Base-by-base conservation (phyloP, 257 asterid genomes). In the Lycium ferocissimum region DNA sequence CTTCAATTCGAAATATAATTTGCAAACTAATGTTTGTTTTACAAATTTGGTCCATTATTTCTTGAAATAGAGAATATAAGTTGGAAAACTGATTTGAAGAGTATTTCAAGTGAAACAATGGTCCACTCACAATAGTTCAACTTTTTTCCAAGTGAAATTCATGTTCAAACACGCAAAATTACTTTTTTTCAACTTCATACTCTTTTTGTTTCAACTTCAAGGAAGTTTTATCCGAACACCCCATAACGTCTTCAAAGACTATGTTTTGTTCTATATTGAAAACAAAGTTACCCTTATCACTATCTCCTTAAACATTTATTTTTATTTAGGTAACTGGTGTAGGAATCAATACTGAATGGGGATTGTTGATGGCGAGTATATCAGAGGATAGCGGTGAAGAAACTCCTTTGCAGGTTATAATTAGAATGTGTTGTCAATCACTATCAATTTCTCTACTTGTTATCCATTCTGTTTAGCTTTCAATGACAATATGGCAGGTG, bases 341-440 rank as follows among this genome's bases (percentile, higher is more conserved):
- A 9, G 99, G 99, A 85, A 90, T 96, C 58, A 95, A 94, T 88
- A 96, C 99, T 14, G 99, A 96, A 83, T 96, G 99, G 99, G 99
- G 99, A 88, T 89, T 96, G 90, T 84, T 96, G 92, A 95, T 96
- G 98, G 97, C 98, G 9, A 96, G 96, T 84, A 93, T 96, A 86
- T 94, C 98, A 81, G 98, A 96, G 91, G 99, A 96, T 89, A 95
- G 84, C n/a, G 98, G 97, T 83, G 99, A 94, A 94, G 99, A 95
- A 92, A 96, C 98, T 78, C 99, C 98, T 14, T 87, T 96, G 89
- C 99, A 96, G 99, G 99, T 96, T 88, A 59, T 59, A 81, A 49
- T 78, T 35, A 33, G 63, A 78, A 78, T 22, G 43, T 63, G 91
- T 38, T 78, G 51, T 54, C 70, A 43, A 47, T 53, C 37, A 37